A percentile compares a stretch with the other conserved stretches of the same genome.
phyloP scores from a whole-genome alignment of 2,329 filamentous ascomycete genomes.

The Talaromyces sp. region DNA sequence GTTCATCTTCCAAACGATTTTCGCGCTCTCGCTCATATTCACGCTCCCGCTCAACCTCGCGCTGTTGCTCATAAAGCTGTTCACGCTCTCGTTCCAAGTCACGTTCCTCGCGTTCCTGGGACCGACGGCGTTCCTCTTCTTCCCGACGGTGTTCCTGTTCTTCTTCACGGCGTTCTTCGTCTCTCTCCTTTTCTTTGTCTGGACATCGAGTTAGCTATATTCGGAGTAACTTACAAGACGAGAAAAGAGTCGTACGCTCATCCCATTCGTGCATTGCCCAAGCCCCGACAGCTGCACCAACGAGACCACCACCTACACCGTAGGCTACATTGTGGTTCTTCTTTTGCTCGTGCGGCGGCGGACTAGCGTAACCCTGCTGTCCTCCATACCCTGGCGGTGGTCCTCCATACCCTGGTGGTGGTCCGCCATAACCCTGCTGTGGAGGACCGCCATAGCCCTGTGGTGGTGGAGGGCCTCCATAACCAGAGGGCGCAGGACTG shows the following conservation, averaged over 20 bases:
- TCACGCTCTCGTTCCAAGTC: constrained; percentile 4
- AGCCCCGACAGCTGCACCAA: constrained; percentile 7
- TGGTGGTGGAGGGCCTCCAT: neutral
- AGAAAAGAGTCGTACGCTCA: constrained; percentile 1
- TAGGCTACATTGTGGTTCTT: constrained; percentile 8
- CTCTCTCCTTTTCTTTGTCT: constrained; percentile 9
- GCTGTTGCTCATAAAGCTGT: constrained; percentile 5
- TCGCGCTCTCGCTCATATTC: constrained; percentile 2
- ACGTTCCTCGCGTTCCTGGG: constrained; percentile 1
- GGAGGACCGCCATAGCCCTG: neutral
- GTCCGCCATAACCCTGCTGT: neutral
- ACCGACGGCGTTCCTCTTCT: neutral
- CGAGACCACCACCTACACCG: constrained; percentile 6
- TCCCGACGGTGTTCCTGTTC: neutral
- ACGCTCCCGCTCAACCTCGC: constrained; percentile 3
- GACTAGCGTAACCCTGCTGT: constrained; percentile 2
- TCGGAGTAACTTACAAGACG: no score
- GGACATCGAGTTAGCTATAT: neutral
- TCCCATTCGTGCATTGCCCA: constrained; percentile 11
- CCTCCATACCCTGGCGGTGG: neutral
- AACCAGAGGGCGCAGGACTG: neutral
- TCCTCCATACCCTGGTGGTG: constrained; percentile 1
- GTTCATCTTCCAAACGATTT: neutral
- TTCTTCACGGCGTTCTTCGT: constrained; percentile 9
- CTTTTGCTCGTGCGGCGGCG: constrained; percentile 1